phyloP scores from a whole-genome alignment of 768 basidiomycete genomes.

The Kwoniella bestiolae region DNA sequence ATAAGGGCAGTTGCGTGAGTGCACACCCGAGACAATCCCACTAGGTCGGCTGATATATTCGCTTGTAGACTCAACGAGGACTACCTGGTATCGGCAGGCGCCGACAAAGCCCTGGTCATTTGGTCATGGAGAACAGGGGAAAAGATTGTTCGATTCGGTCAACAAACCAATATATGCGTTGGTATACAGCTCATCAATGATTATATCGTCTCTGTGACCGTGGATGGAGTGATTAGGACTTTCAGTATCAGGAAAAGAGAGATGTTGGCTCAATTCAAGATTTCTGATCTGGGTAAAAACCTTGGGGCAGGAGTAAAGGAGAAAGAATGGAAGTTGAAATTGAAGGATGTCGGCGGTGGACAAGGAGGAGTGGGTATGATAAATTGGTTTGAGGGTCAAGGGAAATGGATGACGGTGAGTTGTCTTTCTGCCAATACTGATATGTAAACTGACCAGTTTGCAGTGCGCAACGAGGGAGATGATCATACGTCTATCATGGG shows the following conservation, averaged over 20 bases:
- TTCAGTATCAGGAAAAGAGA: constrained; percentile 87
- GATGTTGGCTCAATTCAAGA: constrained; percentile 90
- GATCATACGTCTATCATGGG: constrained; percentile 39
- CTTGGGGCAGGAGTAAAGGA: constrained; percentile 58
- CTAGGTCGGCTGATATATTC: neutral
- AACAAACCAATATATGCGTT: constrained; percentile 89
- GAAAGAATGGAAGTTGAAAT: constrained; percentile 58
- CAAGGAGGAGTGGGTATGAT: constrained; percentile 26
- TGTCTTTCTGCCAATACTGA: no score
- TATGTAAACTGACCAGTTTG: neutral
- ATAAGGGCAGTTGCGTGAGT: constrained; percentile 77
- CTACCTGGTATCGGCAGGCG: constrained; percentile 81
- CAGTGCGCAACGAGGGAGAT: constrained; percentile 41
- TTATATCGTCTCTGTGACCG: constrained; percentile 84
- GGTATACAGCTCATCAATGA: constrained; percentile 84
- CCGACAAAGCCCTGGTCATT: constrained; percentile 74
- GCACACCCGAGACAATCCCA: neutral
- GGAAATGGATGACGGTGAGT: constrained; percentile 83
- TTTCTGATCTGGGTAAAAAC: constrained; percentile 74
- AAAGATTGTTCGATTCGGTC: constrained; percentile 87
- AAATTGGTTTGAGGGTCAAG: constrained; percentile 84
- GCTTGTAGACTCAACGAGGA: constrained; percentile 67
- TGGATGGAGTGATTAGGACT: constrained; percentile 86
- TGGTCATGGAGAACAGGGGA: constrained; percentile 69
- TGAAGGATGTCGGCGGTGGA: constrained; percentile 77